Evolutionary conservation across 2,329 filamentous ascomycete species (phyloP), one percentile per base, ranked within the genome.

Genomic region (Purpureocillium lavendulum): DNA sequence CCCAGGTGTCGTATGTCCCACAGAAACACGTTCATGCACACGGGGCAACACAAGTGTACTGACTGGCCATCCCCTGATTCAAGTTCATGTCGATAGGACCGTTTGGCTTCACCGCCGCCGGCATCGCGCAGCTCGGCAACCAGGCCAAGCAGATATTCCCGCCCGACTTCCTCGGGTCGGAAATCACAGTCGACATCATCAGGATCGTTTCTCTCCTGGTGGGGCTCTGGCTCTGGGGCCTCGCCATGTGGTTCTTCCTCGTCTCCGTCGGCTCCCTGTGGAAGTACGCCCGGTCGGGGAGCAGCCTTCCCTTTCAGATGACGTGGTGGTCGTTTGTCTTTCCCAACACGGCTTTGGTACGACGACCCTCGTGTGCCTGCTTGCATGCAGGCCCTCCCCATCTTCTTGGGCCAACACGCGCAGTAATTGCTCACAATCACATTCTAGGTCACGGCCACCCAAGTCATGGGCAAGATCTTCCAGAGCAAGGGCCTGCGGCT

Each of bases 311-410:
- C 4, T 92, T 89, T 52, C 81, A 84, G 14, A 89, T 92, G 84
- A 86, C 81, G 2, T 94, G 85, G 80, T 92, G 82, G 61, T 85
- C 79, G 4, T 90, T 89, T 58, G 72, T 89, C 5, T 89, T 89
- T 52, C 84, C 85, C 2, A 87, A 89, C 49, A 89, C 84, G 0
- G 84, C 82, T 0, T 62, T 87, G 43, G 75, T 60, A 53, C 37
- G 56, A 17, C 10, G 26, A 14, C 14, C 21, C 21, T n/a, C n/a
- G n/a, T n/a, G n/a, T n/a, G n/a, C n/a, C 21, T 26, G 21, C 21
- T 10, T 26, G 5, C 21, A n/a, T n/a, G n/a, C n/a, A n/a, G n/a
- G n/a, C n/a, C n/a, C n/a, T n/a, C n/a, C n/a, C n/a, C n/a, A n/a
- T n/a, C n/a, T n/a, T n/a, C n/a, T n/a, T n/a, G n/a, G n/a, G n/a